Evolutionary conservation across 805 yeast species (phyloP).

Genomic region (Ogataea methanolica): DNA sequence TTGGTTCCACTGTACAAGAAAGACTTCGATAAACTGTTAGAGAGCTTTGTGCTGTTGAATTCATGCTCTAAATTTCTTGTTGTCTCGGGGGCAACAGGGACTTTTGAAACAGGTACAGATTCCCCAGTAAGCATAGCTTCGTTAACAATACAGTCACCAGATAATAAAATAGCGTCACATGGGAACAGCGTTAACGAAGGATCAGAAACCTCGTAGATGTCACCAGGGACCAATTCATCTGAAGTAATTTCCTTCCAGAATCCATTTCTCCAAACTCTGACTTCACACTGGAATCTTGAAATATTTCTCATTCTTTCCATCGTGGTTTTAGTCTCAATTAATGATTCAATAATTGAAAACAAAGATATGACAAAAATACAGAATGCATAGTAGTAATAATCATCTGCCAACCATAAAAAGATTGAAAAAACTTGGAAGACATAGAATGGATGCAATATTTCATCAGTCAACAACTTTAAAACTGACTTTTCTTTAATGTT

Average conservation of each 20-base stretch:
- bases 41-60: conserved; percentile 50
- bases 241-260: conserved; percentile 85
- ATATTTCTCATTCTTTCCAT: conserved; percentile 67
- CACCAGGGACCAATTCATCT: conserved; percentile 89
- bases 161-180: conserved; percentile 79
- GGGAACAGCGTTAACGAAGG: conserved; percentile 74
- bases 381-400: conserved; percentile 87
- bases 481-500: conserved; percentile 72
- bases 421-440: conserved; percentile 92
- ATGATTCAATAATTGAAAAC: conserved; percentile 71
- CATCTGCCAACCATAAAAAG: conserved; percentile 86
- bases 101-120: conserved; percentile 91
- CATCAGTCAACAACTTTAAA: conserved; percentile 67
- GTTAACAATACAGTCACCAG: conserved; percentile 95
- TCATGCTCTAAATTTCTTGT: conserved; percentile 54
- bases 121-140: conserved; percentile 99
- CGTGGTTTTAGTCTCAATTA: conserved; percentile 80
- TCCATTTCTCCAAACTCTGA: conserved; percentile 86
- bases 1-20: conserved; percentile 86
- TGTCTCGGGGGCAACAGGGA: conserved; percentile 58
- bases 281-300: conserved; percentile 70
- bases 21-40: conserved; percentile 65
- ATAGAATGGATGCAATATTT: conserved; percentile 92
- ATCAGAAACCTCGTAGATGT: conserved; percentile 86
- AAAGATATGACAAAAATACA: conserved; percentile 88